phyloP scores from a whole-genome alignment of 2,329 filamentous ascomycete species.

The Diaporthe ilicicola region DNA sequence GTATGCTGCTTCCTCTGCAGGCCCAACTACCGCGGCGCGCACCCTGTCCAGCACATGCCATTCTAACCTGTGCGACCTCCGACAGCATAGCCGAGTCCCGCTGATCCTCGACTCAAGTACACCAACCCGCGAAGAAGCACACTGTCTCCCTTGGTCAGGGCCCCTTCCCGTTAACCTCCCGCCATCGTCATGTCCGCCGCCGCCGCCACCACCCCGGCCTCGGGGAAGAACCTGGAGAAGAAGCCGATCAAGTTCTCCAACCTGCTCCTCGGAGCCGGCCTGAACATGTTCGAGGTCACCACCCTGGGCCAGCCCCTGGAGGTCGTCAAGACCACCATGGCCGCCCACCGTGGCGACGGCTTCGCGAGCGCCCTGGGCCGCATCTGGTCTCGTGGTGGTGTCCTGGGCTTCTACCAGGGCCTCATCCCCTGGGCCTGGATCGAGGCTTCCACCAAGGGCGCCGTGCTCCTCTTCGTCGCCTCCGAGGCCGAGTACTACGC shows the following conservation, averaged over 20 bases:
- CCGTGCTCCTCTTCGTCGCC: conserved; percentile 97
- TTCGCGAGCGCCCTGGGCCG: conserved; percentile 83
- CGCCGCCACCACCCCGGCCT: conserved; percentile 58
- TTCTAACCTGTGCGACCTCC: conserved; percentile 2
- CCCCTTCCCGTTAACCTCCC: conserved; percentile 59
- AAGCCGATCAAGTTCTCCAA: conserved; percentile 99
- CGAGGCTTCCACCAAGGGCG: conserved; percentile 99
- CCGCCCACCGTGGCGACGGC: conserved; percentile 90
- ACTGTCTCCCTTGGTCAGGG: conserved; percentile 98
- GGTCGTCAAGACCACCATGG: conserved; percentile 99
- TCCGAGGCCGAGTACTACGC: conserved; percentile 98
- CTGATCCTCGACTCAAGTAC: not conserved
- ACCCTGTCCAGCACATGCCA: not conserved
- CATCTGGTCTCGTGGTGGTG: conserved; percentile 94
- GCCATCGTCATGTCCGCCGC: conserved; percentile 70
- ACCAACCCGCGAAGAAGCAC: conserved; percentile 78
- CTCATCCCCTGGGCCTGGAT: conserved; percentile 99
- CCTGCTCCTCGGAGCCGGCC: conserved; percentile 88
- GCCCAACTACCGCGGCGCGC: not conserved
- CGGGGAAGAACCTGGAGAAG: conserved; percentile 79
- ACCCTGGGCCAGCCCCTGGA: conserved; percentile 83
- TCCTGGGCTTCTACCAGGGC: conserved; percentile 98
- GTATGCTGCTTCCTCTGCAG: not conserved
- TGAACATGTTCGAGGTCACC: conserved; percentile 93
- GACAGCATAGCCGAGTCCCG: conserved; percentile 12